Conservation (phyloP, 73 alveolate genomes). For the Effrenium voratum region DNA sequence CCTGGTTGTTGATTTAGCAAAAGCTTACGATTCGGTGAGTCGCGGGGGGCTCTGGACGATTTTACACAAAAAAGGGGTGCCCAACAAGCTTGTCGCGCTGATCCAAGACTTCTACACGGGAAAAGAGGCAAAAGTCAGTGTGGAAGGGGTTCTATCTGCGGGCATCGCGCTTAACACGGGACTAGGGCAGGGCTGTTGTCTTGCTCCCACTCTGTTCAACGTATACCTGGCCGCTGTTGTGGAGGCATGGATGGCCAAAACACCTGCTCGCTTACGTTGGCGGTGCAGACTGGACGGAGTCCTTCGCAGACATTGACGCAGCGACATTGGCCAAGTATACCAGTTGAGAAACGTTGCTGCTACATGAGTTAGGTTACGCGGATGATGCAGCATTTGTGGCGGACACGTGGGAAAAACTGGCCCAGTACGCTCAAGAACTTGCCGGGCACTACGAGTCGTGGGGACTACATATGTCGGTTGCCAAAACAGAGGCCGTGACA, state of each 20-base stretch:
- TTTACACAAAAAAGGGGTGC: neutral
- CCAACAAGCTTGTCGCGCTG: neutral
- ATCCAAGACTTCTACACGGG: neutral
- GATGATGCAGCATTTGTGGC: slow-evolving; percentile 56
- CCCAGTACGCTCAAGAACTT: neutral
- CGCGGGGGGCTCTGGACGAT: neutral
- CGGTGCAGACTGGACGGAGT: neutral
- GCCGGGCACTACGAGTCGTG: neutral
- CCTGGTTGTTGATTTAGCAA: neutral
- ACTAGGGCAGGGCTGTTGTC: slow-evolving; percentile 48
- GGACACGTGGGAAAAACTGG: neutral
- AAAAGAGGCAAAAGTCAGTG: neutral
- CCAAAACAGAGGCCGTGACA: neutral
- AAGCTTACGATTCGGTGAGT: slow-evolving; percentile 19
- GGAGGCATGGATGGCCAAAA: neutral
- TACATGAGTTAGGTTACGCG: slow-evolving; percentile 26
- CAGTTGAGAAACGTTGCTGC: neutral
- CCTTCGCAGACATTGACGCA: neutral
- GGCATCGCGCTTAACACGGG: neutral
- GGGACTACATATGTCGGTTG: neutral
- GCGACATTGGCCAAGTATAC: neutral
- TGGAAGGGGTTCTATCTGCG: neutral
- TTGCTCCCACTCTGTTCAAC: slow-evolving; percentile 37
- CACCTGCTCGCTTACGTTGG: neutral
- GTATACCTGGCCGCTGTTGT: neutral